Evolutionary conservation across 2,329 filamentous ascomycete genomes (phyloP), one percentile per base, ranked within the genome.

Genomic region (Microsporum ferrugineum): DNA sequence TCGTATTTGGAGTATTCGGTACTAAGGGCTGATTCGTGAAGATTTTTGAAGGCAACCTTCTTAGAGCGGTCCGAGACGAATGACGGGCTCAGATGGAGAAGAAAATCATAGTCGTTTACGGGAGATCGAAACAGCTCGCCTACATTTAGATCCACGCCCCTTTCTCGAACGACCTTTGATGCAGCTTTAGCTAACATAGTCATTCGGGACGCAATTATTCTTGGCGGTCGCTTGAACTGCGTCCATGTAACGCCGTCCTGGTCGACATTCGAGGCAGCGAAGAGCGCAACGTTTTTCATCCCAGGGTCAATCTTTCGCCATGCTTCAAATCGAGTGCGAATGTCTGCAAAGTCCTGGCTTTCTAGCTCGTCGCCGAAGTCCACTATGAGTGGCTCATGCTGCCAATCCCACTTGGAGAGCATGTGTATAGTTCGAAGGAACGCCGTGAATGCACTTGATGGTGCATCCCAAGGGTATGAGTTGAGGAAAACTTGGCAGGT

Each of bases 341-440:
- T 85, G 2, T 79, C 77, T 36, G 82, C 76, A 8, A 87, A 79
- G 34, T 88, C 83, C 8, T 82, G 77, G 5, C 78, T 73, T 5
- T 82, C 82, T 69, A 95, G 79, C 12, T 84, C 82, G 8, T 70
- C 71, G 29, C 84, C 82, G 31, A 89, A 81, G 71, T 96, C 90
- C 31, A 96, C 80, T 38, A 96, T 80, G 36, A 97, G 79, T 1
- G 94, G 88, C 59, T 91, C 86, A 5, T 85, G 80, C 33, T 88
- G 84, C 94, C 94, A 99, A 71, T 97, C 90, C 91, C 94, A 99
- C 47, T 85, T 82, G 0, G 91, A 84, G 12, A 99, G 79, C 72
- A 92, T 88, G 36, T 86, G 78, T 1, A 99, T 78, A 0, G 89
- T 88, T 27, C 91, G 85, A 33, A 95, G 75, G 70, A 99, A 92